A percentile compares a stretch with the other conserved stretches of the same genome.
These are phyloP conservation scores for Diaporthe longicolla DNA, from an alignment of 2,329 filamentous ascomycete species.

Conservation along the genomic window DNA sequence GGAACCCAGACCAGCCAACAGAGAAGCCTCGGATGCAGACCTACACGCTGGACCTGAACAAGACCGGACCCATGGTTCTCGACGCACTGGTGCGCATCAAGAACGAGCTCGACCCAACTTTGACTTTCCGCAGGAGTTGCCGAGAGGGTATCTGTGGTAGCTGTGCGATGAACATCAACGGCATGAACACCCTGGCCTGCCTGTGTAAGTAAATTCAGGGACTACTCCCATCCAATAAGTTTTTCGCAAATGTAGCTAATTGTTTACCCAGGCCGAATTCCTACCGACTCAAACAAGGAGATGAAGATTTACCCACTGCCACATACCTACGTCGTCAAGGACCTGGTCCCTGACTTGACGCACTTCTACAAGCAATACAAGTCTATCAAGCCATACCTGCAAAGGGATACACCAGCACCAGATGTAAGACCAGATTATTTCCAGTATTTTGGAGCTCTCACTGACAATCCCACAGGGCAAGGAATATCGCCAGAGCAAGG, in stretches of 20 bases:
- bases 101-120: conserved; percentile 97
- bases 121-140: conserved; percentile 96
- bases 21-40: conserved; percentile 96
- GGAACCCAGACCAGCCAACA: conserved; percentile 93
- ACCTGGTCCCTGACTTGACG: conserved; percentile 96
- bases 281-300: conserved; percentile 83
- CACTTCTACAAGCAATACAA: conserved; percentile 99
- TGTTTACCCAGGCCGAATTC: conserved; percentile 82
- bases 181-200: conserved; percentile 97
- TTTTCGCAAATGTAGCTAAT: conserved; percentile 4
- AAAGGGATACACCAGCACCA: conserved; percentile 85
- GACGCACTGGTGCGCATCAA: conserved; percentile 98
- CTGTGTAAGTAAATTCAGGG: conserved; percentile 79
- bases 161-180: conserved; percentile 99
- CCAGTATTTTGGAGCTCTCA: neutral
- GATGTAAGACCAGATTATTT: conserved; percentile 73
- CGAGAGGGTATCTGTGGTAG: conserved; percentile 98
- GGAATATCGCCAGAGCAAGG: conserved; percentile 92
- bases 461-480: conserved; percentile 74
- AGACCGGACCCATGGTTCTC: conserved; percentile 98
- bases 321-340: conserved; percentile 99
- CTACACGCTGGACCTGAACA: conserved; percentile 96
- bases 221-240: conserved; percentile 47
- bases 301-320: conserved; percentile 97
- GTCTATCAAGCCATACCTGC: conserved; percentile 98